A percentile compares a stretch with the other conserved stretches of the same genome.
These are phyloP conservation scores for Singerocomus inundabilis DNA, from an alignment of 1,284 basidiomycete species.

Conservation along the genomic window DNA sequence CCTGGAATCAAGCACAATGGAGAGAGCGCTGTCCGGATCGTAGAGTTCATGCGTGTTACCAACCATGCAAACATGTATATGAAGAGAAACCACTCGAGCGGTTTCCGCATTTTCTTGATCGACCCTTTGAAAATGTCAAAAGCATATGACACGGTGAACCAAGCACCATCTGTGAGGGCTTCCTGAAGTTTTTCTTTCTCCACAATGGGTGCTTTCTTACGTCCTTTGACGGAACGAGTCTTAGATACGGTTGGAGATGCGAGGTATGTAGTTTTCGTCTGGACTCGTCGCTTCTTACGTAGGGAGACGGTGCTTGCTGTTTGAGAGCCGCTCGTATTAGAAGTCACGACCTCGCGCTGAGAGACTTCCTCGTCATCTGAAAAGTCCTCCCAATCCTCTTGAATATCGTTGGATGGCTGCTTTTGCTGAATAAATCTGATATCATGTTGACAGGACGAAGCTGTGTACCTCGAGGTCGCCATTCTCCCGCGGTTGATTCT, in stretches of 20 bases:
- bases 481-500: background rate
- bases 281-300: constrained; percentile 25
- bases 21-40: constrained; percentile 45
- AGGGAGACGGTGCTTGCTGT: constrained; percentile 6
- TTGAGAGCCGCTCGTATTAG: constrained; percentile 10
- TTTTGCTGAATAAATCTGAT: background rate
- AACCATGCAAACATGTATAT: constrained; percentile 49
- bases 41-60: constrained; percentile 38
- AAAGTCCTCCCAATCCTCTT: constrained; percentile 28
- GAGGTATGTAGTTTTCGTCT: constrained; percentile 6
- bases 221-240: constrained; percentile 10
- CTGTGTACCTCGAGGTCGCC: constrained; percentile 11
- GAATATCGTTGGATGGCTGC: constrained; percentile 10
- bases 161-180: constrained; percentile 24
- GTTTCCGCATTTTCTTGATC: constrained; percentile 49
- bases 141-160: constrained; percentile 39
- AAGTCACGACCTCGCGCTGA: constrained; percentile 2
- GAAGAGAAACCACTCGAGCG: constrained; percentile 54
- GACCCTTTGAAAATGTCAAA: constrained; percentile 46
- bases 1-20: constrained; percentile 63
- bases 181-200: constrained; percentile 24
- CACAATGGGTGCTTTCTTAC: constrained; percentile 18
- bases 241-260: constrained; percentile 13
- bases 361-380: constrained; percentile 19
- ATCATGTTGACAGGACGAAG: background rate